phyloP scores from a whole-genome alignment of 2,329 filamentous ascomycete species.

The Penicillium fuscoglaucum region DNA sequence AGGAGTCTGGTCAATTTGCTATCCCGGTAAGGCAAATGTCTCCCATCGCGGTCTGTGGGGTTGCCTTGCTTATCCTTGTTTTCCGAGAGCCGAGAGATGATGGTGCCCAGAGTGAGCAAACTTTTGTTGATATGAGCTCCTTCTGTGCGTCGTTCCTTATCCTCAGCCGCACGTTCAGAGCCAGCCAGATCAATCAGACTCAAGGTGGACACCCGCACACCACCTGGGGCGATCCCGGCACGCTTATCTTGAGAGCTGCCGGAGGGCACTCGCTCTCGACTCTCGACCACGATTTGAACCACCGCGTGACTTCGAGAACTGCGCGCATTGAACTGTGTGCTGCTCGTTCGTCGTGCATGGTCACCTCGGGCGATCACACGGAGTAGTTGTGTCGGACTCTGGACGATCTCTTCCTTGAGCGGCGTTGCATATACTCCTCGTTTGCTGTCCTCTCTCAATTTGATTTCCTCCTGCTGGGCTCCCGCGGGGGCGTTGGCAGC shows the following conservation, averaged over 20 bases:
- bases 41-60: constrained; percentile 74
- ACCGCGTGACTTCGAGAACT: constrained; percentile 98
- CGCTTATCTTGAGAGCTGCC: constrained; percentile 60
- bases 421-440: constrained; percentile 94
- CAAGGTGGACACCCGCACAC: constrained; percentile 90
- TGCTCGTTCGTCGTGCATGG: constrained; percentile 82
- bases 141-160: constrained; percentile 89
- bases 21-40: constrained; percentile 94
- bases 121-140: constrained; percentile 99
- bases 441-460: constrained; percentile 93
- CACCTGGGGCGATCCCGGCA: constrained; percentile 72
- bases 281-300: constrained; percentile 97
- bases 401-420: constrained; percentile 96
- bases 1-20: constrained; percentile 93
- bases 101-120: constrained; percentile 87
- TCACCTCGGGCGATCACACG: constrained; percentile 94
- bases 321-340: constrained; percentile 93
- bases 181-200: constrained; percentile 95
- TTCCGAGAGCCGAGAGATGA: constrained; percentile 89
- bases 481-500: constrained; percentile 55
- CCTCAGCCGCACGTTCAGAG: constrained; percentile 92
- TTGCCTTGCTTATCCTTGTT: constrained; percentile 79
- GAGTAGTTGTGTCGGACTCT: constrained; percentile 91
- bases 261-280: constrained; percentile 76
- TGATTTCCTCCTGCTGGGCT: constrained; percentile 84